A percentile compares a stretch with the other conserved stretches of the same genome.
phyloP scores from a whole-genome alignment of 2,329 filamentous ascomycete genomes.

The Falciphora oryzae region DNA sequence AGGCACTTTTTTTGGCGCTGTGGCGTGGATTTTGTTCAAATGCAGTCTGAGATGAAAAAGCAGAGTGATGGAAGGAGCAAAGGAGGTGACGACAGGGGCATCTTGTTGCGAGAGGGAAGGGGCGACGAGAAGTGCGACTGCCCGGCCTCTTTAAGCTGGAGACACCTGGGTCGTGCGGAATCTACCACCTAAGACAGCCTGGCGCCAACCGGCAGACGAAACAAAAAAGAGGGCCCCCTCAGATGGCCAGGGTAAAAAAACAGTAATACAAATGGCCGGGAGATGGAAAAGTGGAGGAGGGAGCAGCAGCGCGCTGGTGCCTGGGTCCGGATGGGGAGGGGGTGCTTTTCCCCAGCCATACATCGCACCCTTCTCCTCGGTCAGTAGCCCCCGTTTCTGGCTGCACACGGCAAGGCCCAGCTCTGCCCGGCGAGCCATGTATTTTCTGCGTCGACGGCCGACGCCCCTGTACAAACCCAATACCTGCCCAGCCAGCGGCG shows the following conservation, averaged over 20 bases:
- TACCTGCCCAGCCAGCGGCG: not conserved
- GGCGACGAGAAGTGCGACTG: conserved; percentile 4
- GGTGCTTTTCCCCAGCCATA: not conserved
- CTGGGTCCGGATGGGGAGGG: not conserved
- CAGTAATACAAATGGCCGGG: conserved; percentile 1
- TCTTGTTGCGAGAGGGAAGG: not conserved
- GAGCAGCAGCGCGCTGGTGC: not conserved
- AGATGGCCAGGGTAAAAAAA: not conserved
- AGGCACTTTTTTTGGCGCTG: not conserved
- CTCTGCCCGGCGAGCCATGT: not conserved
- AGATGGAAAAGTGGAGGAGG: conserved; percentile 1
- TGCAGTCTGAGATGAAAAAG: not conserved
- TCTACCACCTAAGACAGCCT: conserved; percentile 5
- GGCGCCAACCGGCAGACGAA: conserved; percentile 1
- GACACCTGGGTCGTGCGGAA: conserved; percentile 4
- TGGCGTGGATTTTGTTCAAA: too few species aligned
- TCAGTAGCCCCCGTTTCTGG: not conserved
- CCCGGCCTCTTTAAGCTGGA: conserved; percentile 5
- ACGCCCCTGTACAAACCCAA: not conserved
- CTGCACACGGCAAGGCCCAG: not conserved
- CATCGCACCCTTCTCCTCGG: not conserved
- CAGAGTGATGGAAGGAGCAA: not conserved
- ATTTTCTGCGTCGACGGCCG: not conserved
- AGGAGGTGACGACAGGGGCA: not conserved
- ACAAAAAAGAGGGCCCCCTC: not conserved